Evolutionary conservation across 805 yeast species (phyloP).

Genomic region (Ogataea wickerhamii): DNA sequence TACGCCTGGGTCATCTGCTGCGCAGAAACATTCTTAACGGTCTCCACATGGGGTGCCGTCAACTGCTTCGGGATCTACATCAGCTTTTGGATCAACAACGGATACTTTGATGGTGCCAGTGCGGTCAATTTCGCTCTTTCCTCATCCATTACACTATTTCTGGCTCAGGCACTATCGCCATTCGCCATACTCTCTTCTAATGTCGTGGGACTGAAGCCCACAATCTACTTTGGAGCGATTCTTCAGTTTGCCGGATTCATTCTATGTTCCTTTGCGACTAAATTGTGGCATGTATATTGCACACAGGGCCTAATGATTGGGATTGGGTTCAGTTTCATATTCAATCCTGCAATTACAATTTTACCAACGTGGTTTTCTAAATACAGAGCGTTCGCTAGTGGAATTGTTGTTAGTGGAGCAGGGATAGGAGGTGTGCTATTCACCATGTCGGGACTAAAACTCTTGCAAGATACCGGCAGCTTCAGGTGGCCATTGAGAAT

Average conservation of each 20-base stretch:
- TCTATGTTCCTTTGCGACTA: slow-evolving; percentile 48
- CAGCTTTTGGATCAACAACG: slow-evolving; percentile 46
- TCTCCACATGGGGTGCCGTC: slow-evolving; percentile 66
- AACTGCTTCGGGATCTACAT: slow-evolving; percentile 58
- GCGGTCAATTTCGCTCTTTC: slow-evolving; percentile 55
- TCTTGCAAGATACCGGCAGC: slow-evolving; percentile 38
- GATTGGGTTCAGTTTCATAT: slow-evolving; percentile 45
- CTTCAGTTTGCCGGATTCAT: slow-evolving; percentile 47
- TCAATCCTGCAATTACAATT: slow-evolving; percentile 46
- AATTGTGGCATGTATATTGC: slow-evolving; percentile 47
- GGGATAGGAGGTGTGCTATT: slow-evolving; percentile 42
- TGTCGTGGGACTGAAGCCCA: slow-evolving; percentile 17
- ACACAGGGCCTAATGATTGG: slow-evolving; percentile 55
- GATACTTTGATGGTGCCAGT: slow-evolving; percentile 48
- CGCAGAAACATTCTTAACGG: slow-evolving; percentile 40
- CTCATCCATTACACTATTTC: slow-evolving; percentile 41
- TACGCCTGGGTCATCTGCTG: slow-evolving; percentile 54
- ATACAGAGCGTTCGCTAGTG: slow-evolving; percentile 40
- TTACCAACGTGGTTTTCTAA: slow-evolving; percentile 55
- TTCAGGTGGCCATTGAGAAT: slow-evolving; percentile 44
- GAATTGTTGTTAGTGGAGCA: slow-evolving; percentile 38
- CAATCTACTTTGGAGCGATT: slow-evolving; percentile 35
- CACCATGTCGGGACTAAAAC: slow-evolving; percentile 33
- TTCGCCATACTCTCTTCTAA: slow-evolving; percentile 16
- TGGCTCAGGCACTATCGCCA: slow-evolving; percentile 25